Evolutionary conservation across 2,329 filamentous ascomycete genomes (phyloP), one percentile per base, ranked within the genome.

Genomic region (Arachnopeziza araneosa): DNA sequence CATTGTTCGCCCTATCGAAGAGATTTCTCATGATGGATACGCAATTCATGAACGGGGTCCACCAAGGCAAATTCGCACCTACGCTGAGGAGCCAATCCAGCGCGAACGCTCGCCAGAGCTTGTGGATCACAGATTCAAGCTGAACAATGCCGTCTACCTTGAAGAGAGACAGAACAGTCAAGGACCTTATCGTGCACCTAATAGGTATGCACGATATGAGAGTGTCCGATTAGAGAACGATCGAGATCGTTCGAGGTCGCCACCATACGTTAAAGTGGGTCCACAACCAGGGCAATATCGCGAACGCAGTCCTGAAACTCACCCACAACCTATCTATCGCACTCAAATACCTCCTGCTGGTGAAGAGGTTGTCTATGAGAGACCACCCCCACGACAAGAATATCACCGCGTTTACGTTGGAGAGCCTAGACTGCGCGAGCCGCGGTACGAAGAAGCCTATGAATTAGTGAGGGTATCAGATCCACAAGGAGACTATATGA

Each of bases 391-490:
- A 44, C 68, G 64, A 17, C 71, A 70, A 52, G 74, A 74, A 21
- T 74, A 75, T 54, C 73, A 73, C 53, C 70, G 69, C 7, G 67
- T 69, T 21, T 74, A 73, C 58, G 68, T 67, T 30, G 71, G 74
- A 52, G 69, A 71, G 23, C 68, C 65, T 52, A 68, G 63, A 24
- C 63, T 64, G n/a, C 70, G 71, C 50, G 63, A 67, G 4, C 67
- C 69, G 52, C 67, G 68, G 56, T 44, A 44, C 36, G 36, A 44
- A 44, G 36, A 44, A 44, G 36, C 36, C 10, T 70, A 72, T 61
- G 80, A 83, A 65, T 71, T 80, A 12, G 73, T 83, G 36, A 75
- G 77, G 49, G 75, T 79, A 8, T 72, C 74, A 14, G 77, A 79
- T 64, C 71, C 75, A 1, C 69, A 75, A 22, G 79, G 79, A 12